A percentile compares a stretch with the other conserved stretches of the same genome.
Conservation (phyloP, 257 asterid genomes). For the Solanum ossicruentum region DNA sequence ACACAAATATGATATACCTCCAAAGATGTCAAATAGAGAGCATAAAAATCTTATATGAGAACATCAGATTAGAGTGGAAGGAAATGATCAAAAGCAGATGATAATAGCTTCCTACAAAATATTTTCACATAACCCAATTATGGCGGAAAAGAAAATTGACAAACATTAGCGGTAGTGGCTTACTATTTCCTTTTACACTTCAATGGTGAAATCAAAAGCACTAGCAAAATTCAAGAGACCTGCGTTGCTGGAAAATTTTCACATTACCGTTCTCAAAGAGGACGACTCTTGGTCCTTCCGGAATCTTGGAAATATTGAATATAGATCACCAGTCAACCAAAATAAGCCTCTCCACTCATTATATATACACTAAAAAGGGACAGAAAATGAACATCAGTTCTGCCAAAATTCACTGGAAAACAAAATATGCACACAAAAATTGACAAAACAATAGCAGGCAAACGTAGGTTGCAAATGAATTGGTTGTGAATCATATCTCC, state of each 20-base stretch:
- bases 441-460: background rate
- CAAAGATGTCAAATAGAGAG: background rate
- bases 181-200: background rate
- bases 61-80: background rate
- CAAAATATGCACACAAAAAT: background rate
- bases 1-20: background rate
- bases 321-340: conserved; percentile 67
- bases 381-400: background rate
- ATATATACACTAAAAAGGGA: conserved; percentile 52
- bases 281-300: conserved; percentile 50
- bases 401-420: background rate
- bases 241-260: background rate
- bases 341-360: conserved; percentile 73
- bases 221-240: background rate
- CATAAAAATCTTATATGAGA: background rate
- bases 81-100: background rate
- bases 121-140: background rate
- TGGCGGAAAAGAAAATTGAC: background rate
- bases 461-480: background rate
- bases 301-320: conserved; percentile 40
- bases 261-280: conserved; percentile 45
- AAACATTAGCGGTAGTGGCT: background rate
- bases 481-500: background rate
- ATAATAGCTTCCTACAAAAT: background rate
- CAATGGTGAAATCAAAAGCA: background rate